Evolutionary conservation across 176 grass and related monocot species (phyloP).

Genomic region (Zea luxurians): DNA sequence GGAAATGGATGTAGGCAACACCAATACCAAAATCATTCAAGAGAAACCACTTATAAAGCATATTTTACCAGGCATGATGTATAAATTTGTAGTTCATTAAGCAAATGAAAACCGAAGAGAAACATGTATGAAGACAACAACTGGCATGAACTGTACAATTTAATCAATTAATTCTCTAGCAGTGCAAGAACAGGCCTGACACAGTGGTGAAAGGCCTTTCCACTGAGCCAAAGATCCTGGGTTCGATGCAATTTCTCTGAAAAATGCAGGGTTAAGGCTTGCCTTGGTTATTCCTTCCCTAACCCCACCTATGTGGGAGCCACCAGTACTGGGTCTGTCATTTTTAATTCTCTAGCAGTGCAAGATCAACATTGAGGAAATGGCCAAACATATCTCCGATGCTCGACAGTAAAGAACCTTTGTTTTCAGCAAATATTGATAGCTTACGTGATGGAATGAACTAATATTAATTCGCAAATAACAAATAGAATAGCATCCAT

Average conservation of each 20-base stretch:
- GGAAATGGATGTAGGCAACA: background rate
- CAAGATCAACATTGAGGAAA: conserved; percentile 33
- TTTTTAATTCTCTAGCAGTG: background rate
- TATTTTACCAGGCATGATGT: background rate
- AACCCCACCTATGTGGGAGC: no score
- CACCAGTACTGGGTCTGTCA: no score
- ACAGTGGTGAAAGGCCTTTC: no score
- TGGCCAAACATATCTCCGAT: background rate
- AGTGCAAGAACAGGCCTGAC: background rate
- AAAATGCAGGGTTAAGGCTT: no score
- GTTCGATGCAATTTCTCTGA: no score
- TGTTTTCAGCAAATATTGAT: no score
- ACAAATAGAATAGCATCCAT: no score
- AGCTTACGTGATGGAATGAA: no score
- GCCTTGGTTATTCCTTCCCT: no score
- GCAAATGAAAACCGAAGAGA: background rate
- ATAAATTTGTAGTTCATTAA: conserved; percentile 18
- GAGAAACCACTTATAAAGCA: conserved; percentile 2
- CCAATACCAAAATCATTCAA: background rate
- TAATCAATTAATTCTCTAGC: conserved; percentile 21
- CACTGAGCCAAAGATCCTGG: no score
- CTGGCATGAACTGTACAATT: conserved; percentile 1
- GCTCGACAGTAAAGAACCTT: conserved; percentile 1
- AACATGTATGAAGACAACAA: background rate
- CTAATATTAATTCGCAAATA: no score